phyloP scores from a whole-genome alignment of 768 basidiomycete species.

The Collybia nuda region DNA sequence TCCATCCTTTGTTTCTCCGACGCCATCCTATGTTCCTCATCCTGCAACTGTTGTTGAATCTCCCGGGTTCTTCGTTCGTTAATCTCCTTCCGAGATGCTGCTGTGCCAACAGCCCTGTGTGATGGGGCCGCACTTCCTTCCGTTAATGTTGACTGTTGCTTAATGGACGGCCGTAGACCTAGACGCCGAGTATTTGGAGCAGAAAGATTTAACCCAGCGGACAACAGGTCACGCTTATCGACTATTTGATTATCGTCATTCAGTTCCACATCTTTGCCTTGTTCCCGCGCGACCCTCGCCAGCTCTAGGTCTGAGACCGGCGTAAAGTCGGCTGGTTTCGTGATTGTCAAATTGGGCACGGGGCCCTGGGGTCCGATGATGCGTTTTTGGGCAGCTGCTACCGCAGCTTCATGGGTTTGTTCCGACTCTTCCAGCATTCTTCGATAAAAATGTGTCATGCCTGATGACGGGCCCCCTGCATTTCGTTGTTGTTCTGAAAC shows the following conservation, averaged over 20 bases:
- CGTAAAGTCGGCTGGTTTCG: constrained; percentile 64
- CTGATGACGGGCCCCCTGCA: constrained; percentile 54
- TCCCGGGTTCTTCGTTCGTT: constrained; percentile 80
- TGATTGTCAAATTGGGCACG: constrained; percentile 69
- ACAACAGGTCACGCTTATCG: constrained; percentile 89
- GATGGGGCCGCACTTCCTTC: constrained; percentile 32
- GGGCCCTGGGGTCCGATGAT: constrained; percentile 66
- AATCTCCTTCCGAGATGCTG: constrained; percentile 79
- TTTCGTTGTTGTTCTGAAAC: constrained; percentile 61
- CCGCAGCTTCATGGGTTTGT: constrained; percentile 81
- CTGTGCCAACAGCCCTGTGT: constrained; percentile 82
- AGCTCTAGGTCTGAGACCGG: constrained; percentile 73
- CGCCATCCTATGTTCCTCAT: constrained; percentile 62
- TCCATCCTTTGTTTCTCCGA: constrained; percentile 59
- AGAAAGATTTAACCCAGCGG: constrained; percentile 90
- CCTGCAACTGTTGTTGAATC: constrained; percentile 76
- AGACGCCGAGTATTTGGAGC: constrained; percentile 76
- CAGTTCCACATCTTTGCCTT: constrained; percentile 86
- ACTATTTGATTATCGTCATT: constrained; percentile 98
- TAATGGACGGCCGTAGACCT: constrained; percentile 39
- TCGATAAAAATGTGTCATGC: constrained; percentile 86
- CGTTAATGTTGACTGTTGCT: constrained; percentile 17
- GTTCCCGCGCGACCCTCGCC: constrained; percentile 62
- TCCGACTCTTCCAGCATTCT: constrained; percentile 78
- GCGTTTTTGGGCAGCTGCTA: constrained; percentile 70